A percentile compares a stretch with the other conserved stretches of the same genome.
Conservation (phyloP, 2,329 filamentous ascomycete genomes). For the Colletotrichum phormii region DNA sequence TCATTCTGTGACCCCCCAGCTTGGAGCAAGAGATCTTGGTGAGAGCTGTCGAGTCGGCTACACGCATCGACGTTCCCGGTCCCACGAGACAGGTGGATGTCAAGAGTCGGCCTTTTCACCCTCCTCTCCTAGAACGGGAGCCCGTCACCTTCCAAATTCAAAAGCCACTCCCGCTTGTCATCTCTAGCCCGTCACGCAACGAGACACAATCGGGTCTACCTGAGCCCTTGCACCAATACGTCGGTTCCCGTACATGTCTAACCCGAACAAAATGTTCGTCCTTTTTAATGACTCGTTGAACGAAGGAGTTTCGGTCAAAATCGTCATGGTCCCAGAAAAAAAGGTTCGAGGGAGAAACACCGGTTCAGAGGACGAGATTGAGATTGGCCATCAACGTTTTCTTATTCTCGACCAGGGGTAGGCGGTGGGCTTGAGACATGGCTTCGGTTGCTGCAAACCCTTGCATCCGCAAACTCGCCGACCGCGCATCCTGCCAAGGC, state of each 20-base stretch:
- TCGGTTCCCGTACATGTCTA: conserved; percentile 10
- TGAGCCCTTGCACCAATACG: conserved; percentile 22
- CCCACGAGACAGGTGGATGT: neutral
- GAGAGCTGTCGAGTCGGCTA: neutral
- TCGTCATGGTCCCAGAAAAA: neutral
- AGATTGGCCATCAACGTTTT: neutral
- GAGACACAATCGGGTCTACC: conserved; percentile 8
- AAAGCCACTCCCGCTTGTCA: neutral
- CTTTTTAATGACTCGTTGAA: neutral
- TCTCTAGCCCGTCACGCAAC: conserved; percentile 18
- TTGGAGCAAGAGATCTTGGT: neutral
- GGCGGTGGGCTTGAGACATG: neutral
- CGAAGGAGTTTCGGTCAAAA: neutral
- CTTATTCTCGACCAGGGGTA: neutral
- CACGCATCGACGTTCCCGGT: neutral
- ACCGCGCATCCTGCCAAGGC: neutral
- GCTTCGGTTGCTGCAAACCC: conserved; percentile 3
- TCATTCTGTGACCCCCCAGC: neutral
- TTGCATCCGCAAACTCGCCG: neutral
- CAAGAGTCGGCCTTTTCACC: neutral
- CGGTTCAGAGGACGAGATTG: neutral
- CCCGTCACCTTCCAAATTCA: neutral
- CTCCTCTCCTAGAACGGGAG: neutral
- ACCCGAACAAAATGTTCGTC: neutral
- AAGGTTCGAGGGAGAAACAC: neutral